These are phyloP conservation scores for Castanea mollissima DNA, from an alignment of 306 rosid species.

Conservation along the genomic window DNA sequence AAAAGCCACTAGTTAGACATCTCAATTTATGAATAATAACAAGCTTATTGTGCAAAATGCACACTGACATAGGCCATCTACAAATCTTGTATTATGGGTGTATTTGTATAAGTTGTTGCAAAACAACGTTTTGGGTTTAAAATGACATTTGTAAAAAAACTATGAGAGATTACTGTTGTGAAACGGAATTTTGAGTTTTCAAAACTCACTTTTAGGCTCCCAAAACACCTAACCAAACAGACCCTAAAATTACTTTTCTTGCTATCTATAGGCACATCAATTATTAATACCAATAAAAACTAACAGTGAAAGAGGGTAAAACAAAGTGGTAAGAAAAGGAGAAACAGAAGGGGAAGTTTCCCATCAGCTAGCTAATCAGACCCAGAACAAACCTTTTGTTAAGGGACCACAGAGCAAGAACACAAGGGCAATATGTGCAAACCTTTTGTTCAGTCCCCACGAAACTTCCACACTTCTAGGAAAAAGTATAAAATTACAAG, in stretches of 20 bases:
- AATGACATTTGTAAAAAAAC: no score
- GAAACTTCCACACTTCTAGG: conserved; percentile 24
- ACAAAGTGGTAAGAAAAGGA: background rate
- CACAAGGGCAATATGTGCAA: background rate
- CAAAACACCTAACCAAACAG: no score
- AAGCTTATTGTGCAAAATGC: background rate
- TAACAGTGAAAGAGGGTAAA: background rate
- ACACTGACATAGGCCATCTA: background rate
- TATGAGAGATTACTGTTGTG: no score
- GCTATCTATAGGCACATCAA: background rate
- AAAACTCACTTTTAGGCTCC: no score
- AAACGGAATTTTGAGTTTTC: no score
- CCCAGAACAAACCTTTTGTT: background rate
- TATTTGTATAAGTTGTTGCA: no score
- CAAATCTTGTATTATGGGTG: background rate
- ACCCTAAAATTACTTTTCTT: background rate
- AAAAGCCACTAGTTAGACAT: background rate
- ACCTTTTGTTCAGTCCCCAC: background rate
- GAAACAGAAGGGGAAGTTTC: background rate
- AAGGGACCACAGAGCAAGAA: background rate
- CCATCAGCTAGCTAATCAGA: background rate
- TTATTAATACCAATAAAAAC: background rate
- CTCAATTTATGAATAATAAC: background rate
- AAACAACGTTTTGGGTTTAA: no score
- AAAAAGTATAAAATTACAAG: conserved; percentile 6